Conservation (phyloP, 345 rosid genomes). For the Euclidium syriacum region DNA sequence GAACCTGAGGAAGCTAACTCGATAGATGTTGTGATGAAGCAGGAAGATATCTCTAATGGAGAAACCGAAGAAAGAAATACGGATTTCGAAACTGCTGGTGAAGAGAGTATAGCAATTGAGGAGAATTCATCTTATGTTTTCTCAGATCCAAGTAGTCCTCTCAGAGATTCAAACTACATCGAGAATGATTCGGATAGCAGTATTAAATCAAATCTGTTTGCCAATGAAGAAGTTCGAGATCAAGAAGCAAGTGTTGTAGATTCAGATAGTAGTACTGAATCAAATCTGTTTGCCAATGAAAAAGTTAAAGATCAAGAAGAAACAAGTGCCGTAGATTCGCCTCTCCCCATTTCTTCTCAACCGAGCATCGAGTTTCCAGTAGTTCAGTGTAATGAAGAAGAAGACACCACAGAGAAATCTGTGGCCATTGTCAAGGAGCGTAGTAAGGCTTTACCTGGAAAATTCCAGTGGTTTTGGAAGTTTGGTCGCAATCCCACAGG, state of each 20-base stretch:
- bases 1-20: slow-evolving; percentile 31
- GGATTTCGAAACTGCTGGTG: slow-evolving; percentile 30
- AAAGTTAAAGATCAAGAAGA: slow-evolving; percentile 38
- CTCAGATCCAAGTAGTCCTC: slow-evolving; percentile 55
- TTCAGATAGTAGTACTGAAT: slow-evolving; percentile 52
- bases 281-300: slow-evolving; percentile 46
- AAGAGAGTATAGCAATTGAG: slow-evolving; percentile 49
- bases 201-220: slow-evolving; percentile 45
- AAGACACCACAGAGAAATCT: slow-evolving; percentile 31
- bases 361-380: slow-evolving; percentile 33
- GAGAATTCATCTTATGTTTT: slow-evolving; percentile 47
- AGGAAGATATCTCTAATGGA: slow-evolving; percentile 4
- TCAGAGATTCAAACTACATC: slow-evolving; percentile 40
- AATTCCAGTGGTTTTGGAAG: slow-evolving; percentile 94
- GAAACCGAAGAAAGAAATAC: slow-evolving; percentile 27
- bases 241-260: too few species aligned
- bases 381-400: slow-evolving; percentile 26
- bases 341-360: slow-evolving; percentile 52
- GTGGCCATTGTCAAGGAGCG: slow-evolving; percentile 40
- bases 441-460: slow-evolving; percentile 49
- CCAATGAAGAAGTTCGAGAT: slow-evolving; percentile 42
- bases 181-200: slow-evolving; percentile 67
- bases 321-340: slow-evolving; percentile 33
- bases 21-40: slow-evolving; percentile 5
- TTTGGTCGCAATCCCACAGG: slow-evolving; percentile 51